These are phyloP conservation scores for Botrytis fragariae DNA, from an alignment of 2,329 filamentous ascomycete genomes.

Conservation along the genomic window DNA sequence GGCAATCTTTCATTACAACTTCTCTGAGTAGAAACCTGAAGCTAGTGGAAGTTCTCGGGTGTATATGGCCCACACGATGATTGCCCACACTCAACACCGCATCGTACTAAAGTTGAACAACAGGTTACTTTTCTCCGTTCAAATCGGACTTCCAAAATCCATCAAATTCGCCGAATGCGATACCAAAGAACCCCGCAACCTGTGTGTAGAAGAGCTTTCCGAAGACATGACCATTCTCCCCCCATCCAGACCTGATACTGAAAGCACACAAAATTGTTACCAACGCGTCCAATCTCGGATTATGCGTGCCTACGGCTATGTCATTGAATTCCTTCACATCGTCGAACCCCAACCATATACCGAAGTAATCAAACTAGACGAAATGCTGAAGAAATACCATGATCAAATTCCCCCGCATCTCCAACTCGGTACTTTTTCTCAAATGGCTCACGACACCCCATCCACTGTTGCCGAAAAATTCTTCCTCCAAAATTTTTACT, in stretches of 20 bases:
- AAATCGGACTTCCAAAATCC: slow-evolving; percentile 65
- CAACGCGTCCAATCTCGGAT: slow-evolving; percentile 51
- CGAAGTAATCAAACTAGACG: slow-evolving; percentile 51
- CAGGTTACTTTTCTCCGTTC: slow-evolving; percentile 58
- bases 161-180: slow-evolving; percentile 62
- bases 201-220: slow-evolving; percentile 64
- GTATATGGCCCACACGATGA: background rate
- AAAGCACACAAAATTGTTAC: slow-evolving; percentile 58
- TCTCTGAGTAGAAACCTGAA: background rate
- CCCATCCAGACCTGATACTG: slow-evolving; percentile 51
- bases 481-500: slow-evolving; percentile 51
- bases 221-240: slow-evolving; percentile 56
- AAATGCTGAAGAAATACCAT: slow-evolving; percentile 47
- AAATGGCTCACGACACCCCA: slow-evolving; percentile 49
- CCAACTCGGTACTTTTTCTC: slow-evolving; percentile 48
- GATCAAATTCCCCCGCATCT: slow-evolving; percentile 48
- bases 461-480: slow-evolving; percentile 51
- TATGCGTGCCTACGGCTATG: slow-evolving; percentile 49
- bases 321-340: slow-evolving; percentile 51
- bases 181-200: slow-evolving; percentile 58
- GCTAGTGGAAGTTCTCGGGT: background rate
- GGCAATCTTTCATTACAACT: background rate
- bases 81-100: background rate
- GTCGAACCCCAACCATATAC: slow-evolving; percentile 48
- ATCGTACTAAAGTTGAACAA: background rate